Evolutionary conservation across 352 stramenopile genomes (phyloP).

Genomic region (Phytophthora litchii): DNA sequence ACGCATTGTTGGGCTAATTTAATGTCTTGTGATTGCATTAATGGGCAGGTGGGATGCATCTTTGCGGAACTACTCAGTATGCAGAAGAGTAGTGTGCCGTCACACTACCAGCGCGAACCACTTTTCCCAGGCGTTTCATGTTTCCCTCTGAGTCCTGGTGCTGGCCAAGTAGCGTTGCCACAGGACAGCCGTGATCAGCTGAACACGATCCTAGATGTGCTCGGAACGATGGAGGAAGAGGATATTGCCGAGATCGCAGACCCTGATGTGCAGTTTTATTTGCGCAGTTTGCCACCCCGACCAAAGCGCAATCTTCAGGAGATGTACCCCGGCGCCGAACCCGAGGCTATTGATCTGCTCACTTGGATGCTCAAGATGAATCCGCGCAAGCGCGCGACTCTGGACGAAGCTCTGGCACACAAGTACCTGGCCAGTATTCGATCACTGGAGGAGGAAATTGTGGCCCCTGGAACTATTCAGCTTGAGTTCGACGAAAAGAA

Average conservation of each 20-base stretch:
- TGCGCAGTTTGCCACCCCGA: conserved; percentile 74
- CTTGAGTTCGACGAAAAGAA: conserved; percentile 89
- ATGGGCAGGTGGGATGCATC: conserved; percentile 91
- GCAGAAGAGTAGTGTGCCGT: conserved; percentile 95
- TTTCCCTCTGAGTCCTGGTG: conserved; percentile 81
- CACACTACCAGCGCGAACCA: conserved; percentile 93
- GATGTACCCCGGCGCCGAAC: conserved; percentile 85
- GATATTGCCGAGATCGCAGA: conserved; percentile 88
- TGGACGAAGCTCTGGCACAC: conserved; percentile 84
- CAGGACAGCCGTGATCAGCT: conserved; percentile 88
- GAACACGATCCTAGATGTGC: conserved; percentile 88
- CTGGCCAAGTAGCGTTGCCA: conserved; percentile 72
- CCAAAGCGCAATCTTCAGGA: conserved; percentile 77
- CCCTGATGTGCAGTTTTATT: conserved; percentile 82
- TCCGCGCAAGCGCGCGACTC: conserved; percentile 73
- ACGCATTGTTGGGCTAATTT: conserved; percentile 8
- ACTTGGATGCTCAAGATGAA: conserved; percentile 90
- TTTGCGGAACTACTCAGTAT: conserved; percentile 96
- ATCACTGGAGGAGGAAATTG: conserved; percentile 85
- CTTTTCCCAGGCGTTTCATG: conserved; percentile 95
- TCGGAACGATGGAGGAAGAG: conserved; percentile 86
- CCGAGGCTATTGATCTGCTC: conserved; percentile 80
- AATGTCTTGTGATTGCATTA: conserved; percentile 9
- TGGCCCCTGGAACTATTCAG: conserved; percentile 81
- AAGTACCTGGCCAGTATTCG: conserved; percentile 88